Evolutionary conservation across 805 yeast species (phyloP).

Genomic region (Spathaspora arborariae): DNA sequence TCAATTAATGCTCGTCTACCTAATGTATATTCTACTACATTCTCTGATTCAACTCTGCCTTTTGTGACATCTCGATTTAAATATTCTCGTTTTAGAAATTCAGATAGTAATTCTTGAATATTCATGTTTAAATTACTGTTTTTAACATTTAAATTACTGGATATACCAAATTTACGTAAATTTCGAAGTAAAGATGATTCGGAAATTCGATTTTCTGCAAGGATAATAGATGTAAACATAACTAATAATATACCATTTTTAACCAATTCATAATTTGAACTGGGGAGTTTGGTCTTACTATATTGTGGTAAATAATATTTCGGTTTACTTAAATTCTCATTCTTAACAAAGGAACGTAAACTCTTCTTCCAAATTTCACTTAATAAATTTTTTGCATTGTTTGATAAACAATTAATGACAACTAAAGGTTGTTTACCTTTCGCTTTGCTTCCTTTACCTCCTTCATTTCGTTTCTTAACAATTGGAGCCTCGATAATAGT

Average conservation of each 20-base stretch:
- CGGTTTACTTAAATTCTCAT: slow-evolving; percentile 8
- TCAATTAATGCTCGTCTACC: slow-evolving; percentile 33
- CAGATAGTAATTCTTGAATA: slow-evolving; percentile 20
- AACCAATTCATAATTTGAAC: slow-evolving; percentile 23
- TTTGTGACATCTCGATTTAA: slow-evolving; percentile 13
- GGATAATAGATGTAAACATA: slow-evolving; percentile 24
- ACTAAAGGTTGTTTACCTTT: slow-evolving; percentile 14
- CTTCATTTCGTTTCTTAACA: neutral
- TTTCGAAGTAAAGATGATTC: slow-evolving; percentile 21
- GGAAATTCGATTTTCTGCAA: slow-evolving; percentile 28
- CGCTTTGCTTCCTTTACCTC: slow-evolving; percentile 2
- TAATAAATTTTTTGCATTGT: slow-evolving; percentile 18
- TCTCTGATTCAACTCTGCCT: slow-evolving; percentile 13
- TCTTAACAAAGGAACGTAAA: slow-evolving; percentile 1
- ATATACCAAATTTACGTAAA: slow-evolving; percentile 25
- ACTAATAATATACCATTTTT: slow-evolving; percentile 28
- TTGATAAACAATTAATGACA: slow-evolving; percentile 19
- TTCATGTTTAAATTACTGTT: slow-evolving; percentile 20
- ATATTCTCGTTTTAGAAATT: slow-evolving; percentile 28
- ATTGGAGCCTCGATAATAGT: slow-evolving; percentile 17
- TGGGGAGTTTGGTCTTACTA: slow-evolving; percentile 14
- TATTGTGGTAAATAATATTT: slow-evolving; percentile 22
- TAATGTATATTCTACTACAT: slow-evolving; percentile 21
- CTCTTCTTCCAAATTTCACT: slow-evolving; percentile 23
- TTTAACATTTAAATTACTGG: slow-evolving; percentile 15